A percentile compares a stretch with the other conserved stretches of the same genome.
phyloP scores from a whole-genome alignment of 2,329 filamentous ascomycete genomes.

The Botrytis elliptica region DNA sequence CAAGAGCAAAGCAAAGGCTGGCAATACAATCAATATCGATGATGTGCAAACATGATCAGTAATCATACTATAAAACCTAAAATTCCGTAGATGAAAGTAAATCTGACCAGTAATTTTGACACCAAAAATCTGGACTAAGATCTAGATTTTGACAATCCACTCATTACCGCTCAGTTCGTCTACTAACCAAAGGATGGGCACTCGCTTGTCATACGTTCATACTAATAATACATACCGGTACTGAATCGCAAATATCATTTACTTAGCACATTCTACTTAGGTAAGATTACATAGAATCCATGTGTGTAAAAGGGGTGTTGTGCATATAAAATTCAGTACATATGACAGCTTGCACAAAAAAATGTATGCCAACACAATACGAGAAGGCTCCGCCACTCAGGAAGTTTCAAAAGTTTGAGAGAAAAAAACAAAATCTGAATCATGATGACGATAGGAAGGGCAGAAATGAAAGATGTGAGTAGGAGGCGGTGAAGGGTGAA shows the following conservation, averaged over 20 bases:
- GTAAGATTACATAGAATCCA: neutral
- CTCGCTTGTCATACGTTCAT: neutral
- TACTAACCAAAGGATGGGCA: neutral
- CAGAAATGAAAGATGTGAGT: neutral
- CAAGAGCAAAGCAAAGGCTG: neutral
- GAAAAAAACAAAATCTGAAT: neutral
- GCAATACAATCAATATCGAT: neutral
- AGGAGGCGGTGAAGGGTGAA: constrained; percentile 9
- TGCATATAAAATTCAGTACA: neutral
- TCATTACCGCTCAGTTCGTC: neutral
- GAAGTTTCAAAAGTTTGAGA: neutral
- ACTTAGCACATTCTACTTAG: neutral
- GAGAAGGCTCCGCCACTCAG: neutral
- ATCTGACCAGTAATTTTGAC: neutral
- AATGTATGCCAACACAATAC: neutral
- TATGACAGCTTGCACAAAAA: neutral
- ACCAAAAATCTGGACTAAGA: neutral
- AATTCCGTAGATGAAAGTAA: neutral
- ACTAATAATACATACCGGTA: neutral
- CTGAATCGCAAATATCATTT: neutral
- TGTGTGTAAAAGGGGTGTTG: neutral
- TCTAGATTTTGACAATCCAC: neutral
- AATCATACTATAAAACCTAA: neutral
- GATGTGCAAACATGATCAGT: neutral
- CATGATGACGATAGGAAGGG: neutral